Conservation (phyloP, 371 early-diverging fungal genomes). For the Mycotypha africana region DNA sequence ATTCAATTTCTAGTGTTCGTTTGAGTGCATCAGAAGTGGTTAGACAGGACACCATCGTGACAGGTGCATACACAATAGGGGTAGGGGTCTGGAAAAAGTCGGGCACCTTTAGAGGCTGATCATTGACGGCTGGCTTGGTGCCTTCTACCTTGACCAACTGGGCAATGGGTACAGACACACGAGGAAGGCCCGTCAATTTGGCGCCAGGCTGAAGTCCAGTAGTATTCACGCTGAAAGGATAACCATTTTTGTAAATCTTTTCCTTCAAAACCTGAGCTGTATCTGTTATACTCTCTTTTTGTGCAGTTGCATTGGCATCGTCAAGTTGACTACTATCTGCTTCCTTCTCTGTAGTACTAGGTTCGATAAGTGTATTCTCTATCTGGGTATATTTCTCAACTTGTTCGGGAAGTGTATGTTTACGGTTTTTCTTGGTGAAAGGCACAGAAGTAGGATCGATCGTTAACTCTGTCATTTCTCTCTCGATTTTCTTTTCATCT, state of each 20-base stretch:
- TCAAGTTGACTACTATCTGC: background rate
- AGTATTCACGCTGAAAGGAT: slow-evolving; percentile 42
- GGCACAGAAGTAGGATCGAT: slow-evolving; percentile 13
- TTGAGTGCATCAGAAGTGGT: slow-evolving; percentile 62
- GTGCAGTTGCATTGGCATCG: slow-evolving; percentile 1
- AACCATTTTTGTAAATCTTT: slow-evolving; percentile 11
- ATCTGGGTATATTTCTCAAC: slow-evolving; percentile 22
- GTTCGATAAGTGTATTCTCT: slow-evolving; percentile 22
- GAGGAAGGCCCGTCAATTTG: slow-evolving; percentile 63
- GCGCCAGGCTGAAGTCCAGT: slow-evolving; percentile 44
- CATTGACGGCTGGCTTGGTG: background rate
- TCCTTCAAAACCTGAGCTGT: no score
- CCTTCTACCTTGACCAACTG: slow-evolving; percentile 20
- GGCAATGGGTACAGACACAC: slow-evolving; percentile 48
- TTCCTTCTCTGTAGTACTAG: background rate
- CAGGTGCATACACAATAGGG: slow-evolving; percentile 35
- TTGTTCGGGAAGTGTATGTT: slow-evolving; percentile 9
- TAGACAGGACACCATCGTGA: slow-evolving; percentile 47
- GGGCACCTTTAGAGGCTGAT: slow-evolving; percentile 3
- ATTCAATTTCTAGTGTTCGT: slow-evolving; percentile 67
- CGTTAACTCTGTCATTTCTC: slow-evolving; percentile 13
- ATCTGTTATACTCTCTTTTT: background rate
- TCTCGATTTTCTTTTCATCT: slow-evolving; percentile 16
- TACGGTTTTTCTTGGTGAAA: slow-evolving; percentile 21
- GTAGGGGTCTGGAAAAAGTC: slow-evolving; percentile 46